Evolutionary conservation across 2,329 filamentous ascomycete species (phyloP), one percentile per base, ranked within the genome.

Genomic region (Madurella fahalii): DNA sequence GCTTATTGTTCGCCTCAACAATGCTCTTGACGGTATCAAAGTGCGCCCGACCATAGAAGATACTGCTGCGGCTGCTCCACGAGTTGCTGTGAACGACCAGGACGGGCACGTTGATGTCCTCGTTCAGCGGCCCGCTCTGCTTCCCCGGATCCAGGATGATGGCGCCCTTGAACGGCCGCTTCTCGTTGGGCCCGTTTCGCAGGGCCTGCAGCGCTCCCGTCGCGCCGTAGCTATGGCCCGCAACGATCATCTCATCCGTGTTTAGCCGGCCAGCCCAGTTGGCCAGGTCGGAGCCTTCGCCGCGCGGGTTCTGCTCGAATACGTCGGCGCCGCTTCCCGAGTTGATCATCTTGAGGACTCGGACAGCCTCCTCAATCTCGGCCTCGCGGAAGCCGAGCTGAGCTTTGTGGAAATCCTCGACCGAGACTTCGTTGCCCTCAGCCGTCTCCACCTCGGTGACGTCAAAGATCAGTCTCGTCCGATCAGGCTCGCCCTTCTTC

Each of bases 101-200:
- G 2, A 83, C 65, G 1, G 85, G 83, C 1, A 84, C 79, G 31
- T 73, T 63, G 57, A 86, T 74, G 40, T 84, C 74, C 54, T 73
- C 65, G 68, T 87, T 87, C 11, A 87, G 72, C 0, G 74, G 80
- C 0, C 85, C 85, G 58, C 79, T 83, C 2, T 72, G 70, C 67
- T 88, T 88, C 50, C 85, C 85, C 0, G 85, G 84, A 65, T 88
- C 85, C 31, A 88, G 74, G 47, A 82, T 75, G 56, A 88, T 78
- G 17, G 75, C 84, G 2, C 79, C 83, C 1, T 76, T 73, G 57
- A 84, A 77, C 0, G 76, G 77, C 16, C 75, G 68, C 52, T 64
- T 61, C 56, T 72, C 53, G 45, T 58, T 72, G 4, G 75, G 72
- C 8, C 72, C 77, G 37, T 71, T 72, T 49, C 78, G 78, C n/a